Evolutionary conservation across 2,329 filamentous ascomycete species (phyloP).

Genomic region (Penicillium sp.): DNA sequence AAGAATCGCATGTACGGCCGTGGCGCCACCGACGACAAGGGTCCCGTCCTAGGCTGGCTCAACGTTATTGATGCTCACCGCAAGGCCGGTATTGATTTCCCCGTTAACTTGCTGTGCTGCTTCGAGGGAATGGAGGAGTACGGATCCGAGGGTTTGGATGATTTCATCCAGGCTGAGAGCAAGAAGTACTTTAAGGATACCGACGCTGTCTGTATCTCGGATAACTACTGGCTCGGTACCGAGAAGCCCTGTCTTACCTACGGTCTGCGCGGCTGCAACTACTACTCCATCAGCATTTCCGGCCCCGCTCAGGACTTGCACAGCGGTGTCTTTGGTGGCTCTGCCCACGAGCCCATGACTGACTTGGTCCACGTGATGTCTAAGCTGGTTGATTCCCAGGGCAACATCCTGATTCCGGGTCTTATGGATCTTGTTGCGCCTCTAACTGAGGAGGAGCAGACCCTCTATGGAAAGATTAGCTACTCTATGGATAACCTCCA

Average conservation of each 20-base stretch:
- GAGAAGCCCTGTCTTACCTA: constrained; percentile 98
- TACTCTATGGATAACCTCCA: constrained; percentile 97
- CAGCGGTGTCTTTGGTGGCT: constrained; percentile 94
- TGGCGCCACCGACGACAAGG: constrained; percentile 96
- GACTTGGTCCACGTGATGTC: constrained; percentile 80
- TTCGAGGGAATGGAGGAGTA: constrained; percentile 99
- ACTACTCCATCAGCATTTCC: constrained; percentile 88
- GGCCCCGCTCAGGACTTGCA: constrained; percentile 92
- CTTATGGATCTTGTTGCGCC: constrained; percentile 90
- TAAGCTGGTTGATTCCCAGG: constrained; percentile 80
- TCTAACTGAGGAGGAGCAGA: constrained; percentile 77
- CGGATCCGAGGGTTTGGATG: constrained; percentile 91
- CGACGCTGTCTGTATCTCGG: constrained; percentile 95
- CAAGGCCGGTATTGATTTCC: constrained; percentile 89
- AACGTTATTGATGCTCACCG: constrained; percentile 98
- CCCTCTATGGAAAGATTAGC: constrained; percentile 81
- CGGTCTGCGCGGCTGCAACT: constrained; percentile 94
- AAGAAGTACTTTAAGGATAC: constrained; percentile 93
- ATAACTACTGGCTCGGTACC: constrained; percentile 99
- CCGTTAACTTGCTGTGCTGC: constrained; percentile 97
- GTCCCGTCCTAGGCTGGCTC: constrained; percentile 92
- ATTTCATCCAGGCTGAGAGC: constrained; percentile 85
- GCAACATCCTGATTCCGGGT: constrained; percentile 91
- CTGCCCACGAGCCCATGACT: constrained; percentile 97
- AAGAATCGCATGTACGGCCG: constrained; percentile 95